A percentile compares a stretch with the other conserved stretches of the same genome.
phyloP scores from a whole-genome alignment of 345 rosid species.

The Cardiospermum halicacabum region DNA sequence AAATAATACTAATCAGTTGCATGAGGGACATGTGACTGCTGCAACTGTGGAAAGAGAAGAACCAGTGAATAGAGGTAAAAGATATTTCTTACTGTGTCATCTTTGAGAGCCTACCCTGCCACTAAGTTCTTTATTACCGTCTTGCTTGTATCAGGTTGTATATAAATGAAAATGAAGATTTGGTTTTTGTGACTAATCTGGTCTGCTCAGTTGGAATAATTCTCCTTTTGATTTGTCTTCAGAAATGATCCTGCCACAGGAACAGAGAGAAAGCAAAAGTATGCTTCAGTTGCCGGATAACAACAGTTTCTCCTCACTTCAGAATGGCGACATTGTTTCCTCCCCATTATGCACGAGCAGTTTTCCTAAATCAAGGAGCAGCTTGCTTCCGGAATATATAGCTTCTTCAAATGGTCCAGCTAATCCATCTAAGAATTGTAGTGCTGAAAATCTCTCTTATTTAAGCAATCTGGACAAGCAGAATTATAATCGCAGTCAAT shows the following conservation, averaged over 20 bases:
- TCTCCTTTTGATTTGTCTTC: slow-evolving; percentile 26
- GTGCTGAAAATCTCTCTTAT: slow-evolving; percentile 19
- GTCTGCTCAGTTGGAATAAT: slow-evolving; percentile 27
- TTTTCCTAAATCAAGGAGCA: slow-evolving; percentile 32
- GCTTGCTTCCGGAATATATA: slow-evolving; percentile 39
- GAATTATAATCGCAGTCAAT: slow-evolving; percentile 7
- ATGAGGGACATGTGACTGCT: slow-evolving; percentile 27
- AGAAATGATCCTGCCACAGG: slow-evolving; percentile 17
- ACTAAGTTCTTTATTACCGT: slow-evolving; percentile 25
- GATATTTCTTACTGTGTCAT: slow-evolving; percentile 11
- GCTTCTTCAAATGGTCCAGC: slow-evolving; percentile 32
- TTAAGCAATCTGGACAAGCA: slow-evolving; percentile 20
- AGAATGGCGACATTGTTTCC: slow-evolving; percentile 17
- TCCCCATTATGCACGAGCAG: slow-evolving; percentile 27
- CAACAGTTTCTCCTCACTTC: slow-evolving; percentile 21
- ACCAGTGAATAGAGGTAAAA: slow-evolving; percentile 53
- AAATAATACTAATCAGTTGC: slow-evolving; percentile 23
- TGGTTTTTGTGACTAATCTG: slow-evolving; percentile 20
- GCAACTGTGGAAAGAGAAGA: slow-evolving; percentile 24
- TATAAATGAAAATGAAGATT: slow-evolving; percentile 21
- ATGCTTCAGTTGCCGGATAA: slow-evolving; percentile 22
- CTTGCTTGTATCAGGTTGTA: slow-evolving; percentile 38
- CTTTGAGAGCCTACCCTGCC: slow-evolving; percentile 12
- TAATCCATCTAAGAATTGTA: slow-evolving; percentile 24
- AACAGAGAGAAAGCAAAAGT: slow-evolving; percentile 24